Percentiles rank a stretch among this genome's conserved stretches.
Conservation (phyloP, 2,329 filamentous ascomycete species). For the Escovopsis sp. region DNA sequence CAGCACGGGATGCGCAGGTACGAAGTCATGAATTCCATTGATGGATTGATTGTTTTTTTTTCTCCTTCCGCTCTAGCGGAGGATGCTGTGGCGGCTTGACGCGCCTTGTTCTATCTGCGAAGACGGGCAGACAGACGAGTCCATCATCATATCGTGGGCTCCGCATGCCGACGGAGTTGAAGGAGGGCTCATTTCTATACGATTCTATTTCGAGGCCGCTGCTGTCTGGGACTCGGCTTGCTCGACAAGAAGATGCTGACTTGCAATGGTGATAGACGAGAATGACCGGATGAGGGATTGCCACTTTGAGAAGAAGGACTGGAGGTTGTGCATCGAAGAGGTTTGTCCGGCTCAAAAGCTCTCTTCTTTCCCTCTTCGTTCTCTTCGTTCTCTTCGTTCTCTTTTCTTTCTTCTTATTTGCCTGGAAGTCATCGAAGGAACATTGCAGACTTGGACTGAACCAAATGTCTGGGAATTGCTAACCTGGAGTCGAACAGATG, state of each 20-base stretch:
- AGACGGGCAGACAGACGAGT: neutral
- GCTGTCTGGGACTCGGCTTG: neutral
- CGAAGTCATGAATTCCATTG: slow-evolving; percentile 8
- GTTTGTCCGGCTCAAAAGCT: slow-evolving; percentile 35
- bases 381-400: neutral
- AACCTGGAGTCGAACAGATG: slow-evolving; percentile 46
- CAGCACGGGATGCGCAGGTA: slow-evolving; percentile 87
- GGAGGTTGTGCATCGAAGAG: slow-evolving; percentile 77
- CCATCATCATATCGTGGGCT: neutral
- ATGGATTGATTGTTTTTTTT: too few species aligned
- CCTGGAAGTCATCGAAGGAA: too few species aligned
- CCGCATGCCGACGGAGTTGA: neutral
- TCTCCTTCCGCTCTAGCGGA: too few species aligned
- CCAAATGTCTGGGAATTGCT: neutral
- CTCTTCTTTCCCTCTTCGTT: neutral
- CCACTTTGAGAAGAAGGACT: slow-evolving; percentile 92
- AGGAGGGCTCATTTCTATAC: neutral
- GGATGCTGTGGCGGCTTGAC: too few species aligned
- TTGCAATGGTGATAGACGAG: slow-evolving; percentile 44
- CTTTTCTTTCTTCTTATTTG: neutral
- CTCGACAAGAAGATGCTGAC: neutral
- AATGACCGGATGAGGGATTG: slow-evolving; percentile 88
- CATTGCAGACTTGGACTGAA: too few species aligned
- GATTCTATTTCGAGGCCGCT: neutral
- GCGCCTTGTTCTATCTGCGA: neutral